These are phyloP conservation scores for Cytospora paraplurivora DNA, from an alignment of 2,329 filamentous ascomycete genomes.

Conservation along the genomic window DNA sequence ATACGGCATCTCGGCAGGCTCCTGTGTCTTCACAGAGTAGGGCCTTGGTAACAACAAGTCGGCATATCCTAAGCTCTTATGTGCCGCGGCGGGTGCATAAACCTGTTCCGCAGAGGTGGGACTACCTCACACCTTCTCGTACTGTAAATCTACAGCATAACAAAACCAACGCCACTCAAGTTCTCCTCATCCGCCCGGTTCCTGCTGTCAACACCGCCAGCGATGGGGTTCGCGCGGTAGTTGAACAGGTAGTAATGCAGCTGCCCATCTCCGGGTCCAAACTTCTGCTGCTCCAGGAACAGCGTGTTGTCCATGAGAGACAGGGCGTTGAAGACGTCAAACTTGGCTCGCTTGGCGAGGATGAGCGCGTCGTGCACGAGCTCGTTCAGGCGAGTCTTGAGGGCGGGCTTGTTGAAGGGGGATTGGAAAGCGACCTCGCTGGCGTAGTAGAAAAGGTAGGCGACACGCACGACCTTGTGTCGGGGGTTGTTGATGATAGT, in stretches of 20 bases:
- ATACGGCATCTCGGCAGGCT: background rate
- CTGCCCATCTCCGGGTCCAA: slow-evolving; percentile 90
- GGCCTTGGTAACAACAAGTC: background rate
- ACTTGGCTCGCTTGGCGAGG: slow-evolving; percentile 78
- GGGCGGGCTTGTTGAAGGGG: slow-evolving; percentile 55
- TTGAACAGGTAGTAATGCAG: slow-evolving; percentile 98
- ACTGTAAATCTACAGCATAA: slow-evolving; percentile 62
- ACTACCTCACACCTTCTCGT: background rate
- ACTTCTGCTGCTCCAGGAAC: slow-evolving; percentile 92
- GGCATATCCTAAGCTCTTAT: background rate
- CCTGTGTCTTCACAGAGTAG: background rate
- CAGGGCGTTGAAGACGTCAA: slow-evolving; percentile 96
- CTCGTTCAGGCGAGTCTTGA: slow-evolving; percentile 78
- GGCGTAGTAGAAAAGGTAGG: slow-evolving; percentile 97
- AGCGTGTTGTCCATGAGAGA: slow-evolving; percentile 92
- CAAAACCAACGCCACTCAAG: slow-evolving; percentile 85
- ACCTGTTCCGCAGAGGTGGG: background rate
- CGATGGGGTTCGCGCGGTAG: slow-evolving; percentile 84
- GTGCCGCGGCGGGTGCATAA: background rate
- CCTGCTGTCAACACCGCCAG: slow-evolving; percentile 78
- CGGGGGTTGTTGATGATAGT: slow-evolving; percentile 83
- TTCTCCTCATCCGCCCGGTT: slow-evolving; percentile 77
- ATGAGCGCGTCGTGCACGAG: slow-evolving; percentile 86
- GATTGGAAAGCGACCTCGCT: slow-evolving; percentile 72
- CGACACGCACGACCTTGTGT: slow-evolving; percentile 79